A percentile compares a stretch with the other conserved stretches of the same genome.
phyloP scores from a whole-genome alignment of 129 eudicot species.

The Lactuca saligna region DNA sequence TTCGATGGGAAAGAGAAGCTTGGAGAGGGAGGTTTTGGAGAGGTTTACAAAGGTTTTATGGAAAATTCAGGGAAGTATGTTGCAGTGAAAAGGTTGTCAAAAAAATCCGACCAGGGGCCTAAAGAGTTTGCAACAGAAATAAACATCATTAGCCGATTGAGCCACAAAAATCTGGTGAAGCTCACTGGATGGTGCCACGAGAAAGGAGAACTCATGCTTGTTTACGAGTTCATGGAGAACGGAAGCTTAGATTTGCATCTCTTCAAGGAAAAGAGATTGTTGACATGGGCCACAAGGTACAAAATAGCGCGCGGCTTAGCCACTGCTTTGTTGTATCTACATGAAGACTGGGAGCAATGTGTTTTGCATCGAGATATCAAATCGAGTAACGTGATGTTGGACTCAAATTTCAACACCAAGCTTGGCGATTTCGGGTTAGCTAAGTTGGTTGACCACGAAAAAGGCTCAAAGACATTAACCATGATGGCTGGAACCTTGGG shows the following conservation, averaged over 20 bases:
- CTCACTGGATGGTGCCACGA: constrained; percentile 19
- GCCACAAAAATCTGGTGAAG: constrained; percentile 6
- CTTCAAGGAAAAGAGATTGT: constrained; percentile 13
- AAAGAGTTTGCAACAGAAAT: constrained; percentile 20
- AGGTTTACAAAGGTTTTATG: constrained; percentile 2
- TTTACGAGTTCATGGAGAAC: constrained; percentile 7
- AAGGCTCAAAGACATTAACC: constrained; percentile 9
- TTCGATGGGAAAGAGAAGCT: constrained; percentile 14
- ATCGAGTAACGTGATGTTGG: constrained; percentile 14
- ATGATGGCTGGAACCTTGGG: no score
- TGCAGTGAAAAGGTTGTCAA: constrained; percentile 4
- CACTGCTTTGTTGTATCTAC: constrained; percentile 20
- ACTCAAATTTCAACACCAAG: constrained; percentile 9
- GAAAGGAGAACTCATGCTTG: constrained; percentile 8
- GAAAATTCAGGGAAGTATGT: neutral
- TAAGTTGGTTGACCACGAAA: constrained; percentile 1
- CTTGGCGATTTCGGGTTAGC: no score
- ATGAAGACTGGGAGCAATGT: constrained; percentile 36
- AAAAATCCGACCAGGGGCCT: constrained; percentile 9
- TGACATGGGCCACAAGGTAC: constrained; percentile 18
- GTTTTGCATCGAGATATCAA: constrained; percentile 32
- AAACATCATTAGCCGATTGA: constrained; percentile 11
- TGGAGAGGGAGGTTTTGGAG: no score
- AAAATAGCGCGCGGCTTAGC: constrained; percentile 20
- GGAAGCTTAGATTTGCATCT: constrained; percentile 13